These are phyloP conservation scores for Pseudoperonospora humuli DNA, from an alignment of 352 stramenopile species.

Conservation along the genomic window DNA sequence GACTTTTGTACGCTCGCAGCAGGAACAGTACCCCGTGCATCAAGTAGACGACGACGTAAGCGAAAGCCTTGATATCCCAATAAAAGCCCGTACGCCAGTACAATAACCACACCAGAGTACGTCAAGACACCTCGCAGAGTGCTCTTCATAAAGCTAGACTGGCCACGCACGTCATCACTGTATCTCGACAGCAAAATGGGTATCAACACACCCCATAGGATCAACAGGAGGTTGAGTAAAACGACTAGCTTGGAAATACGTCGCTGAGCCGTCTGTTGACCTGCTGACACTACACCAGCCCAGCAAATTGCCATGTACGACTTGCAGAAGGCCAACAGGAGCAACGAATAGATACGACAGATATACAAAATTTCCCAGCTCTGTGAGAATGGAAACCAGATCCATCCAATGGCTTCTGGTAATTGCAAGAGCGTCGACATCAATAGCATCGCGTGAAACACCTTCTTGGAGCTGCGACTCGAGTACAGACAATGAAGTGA, in stretches of 20 bases:
- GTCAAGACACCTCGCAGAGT: constrained; percentile 42
- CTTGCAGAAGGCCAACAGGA: constrained; percentile 74
- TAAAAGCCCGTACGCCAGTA: constrained; percentile 60
- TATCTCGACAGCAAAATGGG: constrained; percentile 40
- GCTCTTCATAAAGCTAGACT: constrained; percentile 61
- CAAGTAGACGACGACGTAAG: constrained; percentile 59
- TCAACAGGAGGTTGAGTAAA: constrained; percentile 42
- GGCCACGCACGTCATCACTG: constrained; percentile 46
- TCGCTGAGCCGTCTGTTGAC: constrained; percentile 47
- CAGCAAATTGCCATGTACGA: constrained; percentile 76
- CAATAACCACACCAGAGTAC: constrained; percentile 46
- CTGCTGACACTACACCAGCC: constrained; percentile 72
- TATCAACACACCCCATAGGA: constrained; percentile 54
- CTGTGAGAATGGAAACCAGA: constrained; percentile 51
- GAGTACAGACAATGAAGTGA: constrained; percentile 48
- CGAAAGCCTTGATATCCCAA: constrained; percentile 68
- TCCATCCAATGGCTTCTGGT: constrained; percentile 47
- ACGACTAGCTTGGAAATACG: constrained; percentile 48
- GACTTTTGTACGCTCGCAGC: constrained; percentile 68
- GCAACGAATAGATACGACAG: constrained; percentile 51
- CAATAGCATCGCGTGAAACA: constrained; percentile 71
- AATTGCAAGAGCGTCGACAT: constrained; percentile 56
- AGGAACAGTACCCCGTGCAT: constrained; percentile 60
- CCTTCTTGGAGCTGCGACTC: constrained; percentile 45
- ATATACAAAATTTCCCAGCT: constrained; percentile 62